A percentile compares a stretch with the other conserved stretches of the same genome.
These are phyloP conservation scores for Pistacia integerrima DNA, from an alignment of 345 rosid genomes.

Conservation along the genomic window DNA sequence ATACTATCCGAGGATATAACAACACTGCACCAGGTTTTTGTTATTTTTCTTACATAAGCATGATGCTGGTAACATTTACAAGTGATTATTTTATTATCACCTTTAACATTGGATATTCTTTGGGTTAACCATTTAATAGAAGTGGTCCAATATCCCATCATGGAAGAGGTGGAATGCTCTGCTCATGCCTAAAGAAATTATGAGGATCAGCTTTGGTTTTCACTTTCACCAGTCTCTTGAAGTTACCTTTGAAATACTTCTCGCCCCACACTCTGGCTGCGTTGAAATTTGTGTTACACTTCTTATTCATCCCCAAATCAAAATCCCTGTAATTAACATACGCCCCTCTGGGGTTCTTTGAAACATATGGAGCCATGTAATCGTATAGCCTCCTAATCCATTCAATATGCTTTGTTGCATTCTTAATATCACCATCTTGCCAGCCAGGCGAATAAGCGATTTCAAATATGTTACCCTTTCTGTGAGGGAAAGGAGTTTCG, in stretches of 20 bases:
- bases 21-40: no score
- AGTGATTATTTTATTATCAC: no score
- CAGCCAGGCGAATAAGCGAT: not conserved
- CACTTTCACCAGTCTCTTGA: not conserved
- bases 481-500: slow-evolving; percentile 57
- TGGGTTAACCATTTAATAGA: no score
- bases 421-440: not conserved
- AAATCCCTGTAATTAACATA: not conserved
- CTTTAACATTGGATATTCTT: no score
- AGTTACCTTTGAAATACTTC: not conserved
- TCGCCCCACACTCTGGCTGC: not conserved
- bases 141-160: not conserved
- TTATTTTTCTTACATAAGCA: no score
- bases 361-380: not conserved
- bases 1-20: no score
- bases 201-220: not conserved
- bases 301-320: not conserved
- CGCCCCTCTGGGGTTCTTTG: not conserved
- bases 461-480: slow-evolving; percentile 44
- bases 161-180: slow-evolving; percentile 5
- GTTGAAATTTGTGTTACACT: no score
- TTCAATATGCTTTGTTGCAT: not conserved
- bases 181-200: slow-evolving; percentile 9
- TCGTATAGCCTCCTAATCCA: not conserved
- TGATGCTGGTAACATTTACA: no score